Evolutionary conservation across 2,329 filamentous ascomycete genomes (phyloP), one percentile per base, ranked within the genome.

Genomic region (Chaetomium sp.): DNA sequence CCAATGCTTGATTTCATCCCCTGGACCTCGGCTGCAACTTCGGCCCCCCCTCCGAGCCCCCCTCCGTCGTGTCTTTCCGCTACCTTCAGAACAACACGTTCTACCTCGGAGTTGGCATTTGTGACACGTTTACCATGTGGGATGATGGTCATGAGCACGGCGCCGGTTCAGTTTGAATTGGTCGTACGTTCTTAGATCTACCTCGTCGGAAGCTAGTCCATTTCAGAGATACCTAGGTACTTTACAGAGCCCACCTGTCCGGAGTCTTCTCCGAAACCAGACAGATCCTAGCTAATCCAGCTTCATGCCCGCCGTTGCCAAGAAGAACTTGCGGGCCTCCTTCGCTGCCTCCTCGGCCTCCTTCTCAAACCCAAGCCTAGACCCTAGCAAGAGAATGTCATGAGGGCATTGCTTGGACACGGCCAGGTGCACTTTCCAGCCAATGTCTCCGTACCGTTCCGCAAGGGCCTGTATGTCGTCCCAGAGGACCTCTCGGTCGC

Each of bases 351-450:
- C 50, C 53, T 66, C 65, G 1, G 67, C 69, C 62, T 68, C 67
- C 25, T 35, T 47, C 5, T 42, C 61, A 54, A 71, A 73, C 47
- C 70, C 71, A 47, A 72, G 67, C 60, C 62, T 63, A 3, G 63
- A 56, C 2, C 70, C 70, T 51, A 73, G 57, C 29, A 72, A 54
- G 29, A 73, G 27, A 19, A 72, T 67, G 60, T 73, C 72, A 57
- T 72, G 71, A 19, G 72, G 68, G 23, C 65, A 67, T 12, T 59
- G 55, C 31, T 33, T 21, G 21, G 68, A 67, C 21, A 65, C 57
- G 10, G 60, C 35, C 67, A 72, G 51, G 38, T 69, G 63, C 12
- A 70, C 57, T 8, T 62, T 58, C 68, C 68, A 69, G 2, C 71
- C 70, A 8, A 25, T 31, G 27, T 66, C 60, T 16, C 54, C 25